A percentile compares a stretch with the other conserved stretches of the same genome.
phyloP scores from a whole-genome alignment of 2,329 filamentous ascomycete species.

The Chaetothyriales sp. region DNA sequence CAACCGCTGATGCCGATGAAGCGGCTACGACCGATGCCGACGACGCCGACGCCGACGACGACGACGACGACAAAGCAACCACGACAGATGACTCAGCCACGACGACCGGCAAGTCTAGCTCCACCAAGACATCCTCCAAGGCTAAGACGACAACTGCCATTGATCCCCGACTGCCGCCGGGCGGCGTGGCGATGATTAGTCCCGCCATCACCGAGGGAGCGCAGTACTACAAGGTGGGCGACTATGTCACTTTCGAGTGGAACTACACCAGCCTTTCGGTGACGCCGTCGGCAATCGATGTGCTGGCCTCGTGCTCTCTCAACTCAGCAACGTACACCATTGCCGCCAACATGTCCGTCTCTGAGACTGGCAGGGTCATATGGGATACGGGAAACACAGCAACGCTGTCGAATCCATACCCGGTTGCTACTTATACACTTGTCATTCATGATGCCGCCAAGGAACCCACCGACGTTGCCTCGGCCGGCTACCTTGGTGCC shows the following conservation, averaged over 20 bases:
- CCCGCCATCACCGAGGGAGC: conserved; percentile 35
- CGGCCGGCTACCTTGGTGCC: conserved; percentile 40
- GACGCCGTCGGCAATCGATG: conserved; percentile 44
- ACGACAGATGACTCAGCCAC: conserved; percentile 1
- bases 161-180: conserved; percentile 39
- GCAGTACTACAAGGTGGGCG: conserved; percentile 49
- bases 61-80: conserved; percentile 2
- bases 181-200: conserved; percentile 48
- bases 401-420: conserved; percentile 35
- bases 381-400: conserved; percentile 45
- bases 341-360: conserved; percentile 41
- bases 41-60: background rate
- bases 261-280: conserved; percentile 48
- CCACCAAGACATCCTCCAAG: conserved; percentile 6
- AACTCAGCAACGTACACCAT: conserved; percentile 49
- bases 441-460: conserved; percentile 44
- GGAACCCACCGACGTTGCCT: conserved; percentile 35
- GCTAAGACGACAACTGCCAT: conserved; percentile 28
- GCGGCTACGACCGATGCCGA: conserved; percentile 3
- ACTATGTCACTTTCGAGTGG: conserved; percentile 50
- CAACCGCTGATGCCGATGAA: background rate
- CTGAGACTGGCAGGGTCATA: conserved; percentile 36
- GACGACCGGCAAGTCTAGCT: conserved; percentile 1
- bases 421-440: conserved; percentile 48
- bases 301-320: conserved; percentile 44